A percentile compares a stretch with the other conserved stretches of the same genome.
Conservation (phyloP, 768 basidiomycete genomes). For the Leccinum boreale region DNA sequence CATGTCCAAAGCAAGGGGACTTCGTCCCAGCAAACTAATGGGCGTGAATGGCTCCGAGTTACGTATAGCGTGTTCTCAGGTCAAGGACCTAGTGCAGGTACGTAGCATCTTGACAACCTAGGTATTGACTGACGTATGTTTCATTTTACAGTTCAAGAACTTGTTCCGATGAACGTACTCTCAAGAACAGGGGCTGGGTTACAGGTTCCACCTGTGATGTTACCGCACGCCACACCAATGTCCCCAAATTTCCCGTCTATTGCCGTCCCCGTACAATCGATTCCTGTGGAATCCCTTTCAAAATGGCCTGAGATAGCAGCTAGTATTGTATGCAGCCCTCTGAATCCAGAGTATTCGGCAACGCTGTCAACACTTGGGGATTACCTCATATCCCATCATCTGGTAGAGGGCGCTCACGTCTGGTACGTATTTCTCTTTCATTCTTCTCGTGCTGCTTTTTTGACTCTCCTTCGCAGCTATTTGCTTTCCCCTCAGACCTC, state of each 20-base stretch:
- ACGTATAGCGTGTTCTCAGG: constrained; percentile 85
- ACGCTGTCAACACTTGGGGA: constrained; percentile 85
- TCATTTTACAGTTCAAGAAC: constrained; percentile 61
- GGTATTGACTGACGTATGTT: constrained; percentile 3
- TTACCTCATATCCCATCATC: constrained; percentile 64
- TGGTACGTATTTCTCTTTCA: constrained; percentile 53
- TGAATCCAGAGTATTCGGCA: constrained; percentile 63
- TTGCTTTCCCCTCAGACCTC: constrained; percentile 83
- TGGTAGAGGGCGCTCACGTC: constrained; percentile 83
- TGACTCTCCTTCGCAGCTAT: constrained; percentile 50
- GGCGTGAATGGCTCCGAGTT: constrained; percentile 71
- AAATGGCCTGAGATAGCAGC: constrained; percentile 87
- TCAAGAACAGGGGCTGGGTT: constrained; percentile 38
- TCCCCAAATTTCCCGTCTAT: constrained; percentile 60
- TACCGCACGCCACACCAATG: constrained; percentile 49
- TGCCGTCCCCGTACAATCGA: constrained; percentile 34
- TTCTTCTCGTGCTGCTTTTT: not conserved
- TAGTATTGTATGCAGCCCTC: constrained; percentile 75
- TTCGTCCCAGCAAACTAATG: constrained; percentile 35
- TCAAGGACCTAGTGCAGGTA: constrained; percentile 74
- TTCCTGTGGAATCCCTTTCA: constrained; percentile 61
- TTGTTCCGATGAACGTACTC: constrained; percentile 57
- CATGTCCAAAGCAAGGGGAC: constrained; percentile 20
- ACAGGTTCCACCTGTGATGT: constrained; percentile 35
- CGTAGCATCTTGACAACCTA: constrained; percentile 5